These are phyloP conservation scores for Camellia sinensis DNA, from an alignment of 148 eudicot species.

Conservation along the genomic window DNA sequence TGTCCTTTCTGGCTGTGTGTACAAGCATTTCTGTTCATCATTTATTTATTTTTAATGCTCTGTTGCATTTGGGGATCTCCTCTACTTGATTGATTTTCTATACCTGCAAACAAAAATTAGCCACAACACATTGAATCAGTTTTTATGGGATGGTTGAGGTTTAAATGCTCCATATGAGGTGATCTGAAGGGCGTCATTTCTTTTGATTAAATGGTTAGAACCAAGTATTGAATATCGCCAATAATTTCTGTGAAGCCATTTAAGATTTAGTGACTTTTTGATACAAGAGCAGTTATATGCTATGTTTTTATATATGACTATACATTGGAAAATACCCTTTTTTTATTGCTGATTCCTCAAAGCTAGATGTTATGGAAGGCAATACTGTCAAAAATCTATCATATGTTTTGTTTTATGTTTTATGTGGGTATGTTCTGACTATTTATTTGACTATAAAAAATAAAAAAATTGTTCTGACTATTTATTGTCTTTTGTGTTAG, in stretches of 20 bases:
- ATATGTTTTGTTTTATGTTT: background rate
- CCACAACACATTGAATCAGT: background rate
- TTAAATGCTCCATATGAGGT: background rate
- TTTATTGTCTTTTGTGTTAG: slow-evolving; percentile 27
- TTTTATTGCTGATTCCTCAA: background rate
- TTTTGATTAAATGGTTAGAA: background rate
- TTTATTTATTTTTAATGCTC: too few species aligned
- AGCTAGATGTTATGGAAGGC: background rate
- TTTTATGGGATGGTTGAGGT: background rate
- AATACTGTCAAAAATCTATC: background rate
- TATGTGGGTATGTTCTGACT: slow-evolving; percentile 11
- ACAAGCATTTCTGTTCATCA: too few species aligned
- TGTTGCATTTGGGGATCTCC: background rate
- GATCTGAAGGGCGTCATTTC: background rate
- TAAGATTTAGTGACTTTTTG: background rate
- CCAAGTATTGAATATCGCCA: background rate
- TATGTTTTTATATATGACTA: background rate
- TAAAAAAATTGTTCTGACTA: slow-evolving; percentile 11
- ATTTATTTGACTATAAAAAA: background rate
- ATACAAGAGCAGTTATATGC: background rate
- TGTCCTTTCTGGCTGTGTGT: too few species aligned
- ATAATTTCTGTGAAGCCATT: background rate
- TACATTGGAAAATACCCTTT: background rate
- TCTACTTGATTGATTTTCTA: background rate
- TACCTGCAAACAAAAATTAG: background rate